Evolutionary conservation across 2,329 filamentous ascomycete species (phyloP).

Genomic region (Diplodia mutila): DNA sequence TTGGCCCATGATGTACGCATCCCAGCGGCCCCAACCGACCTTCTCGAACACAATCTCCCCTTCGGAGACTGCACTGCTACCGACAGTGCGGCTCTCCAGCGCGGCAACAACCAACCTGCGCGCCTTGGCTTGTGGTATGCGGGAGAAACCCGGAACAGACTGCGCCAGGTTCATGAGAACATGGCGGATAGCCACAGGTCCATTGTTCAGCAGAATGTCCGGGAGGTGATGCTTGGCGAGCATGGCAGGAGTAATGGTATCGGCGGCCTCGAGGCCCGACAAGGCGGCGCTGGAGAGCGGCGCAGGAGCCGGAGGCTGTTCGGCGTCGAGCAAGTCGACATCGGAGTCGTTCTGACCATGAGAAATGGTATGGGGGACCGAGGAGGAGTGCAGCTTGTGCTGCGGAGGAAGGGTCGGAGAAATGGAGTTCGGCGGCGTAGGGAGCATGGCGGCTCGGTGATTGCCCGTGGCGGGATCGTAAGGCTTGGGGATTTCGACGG

Average conservation of each 20-base stretch:
- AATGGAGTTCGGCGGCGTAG: slow-evolving; percentile 93
- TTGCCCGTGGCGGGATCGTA: slow-evolving; percentile 36
- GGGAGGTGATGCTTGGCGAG: slow-evolving; percentile 89
- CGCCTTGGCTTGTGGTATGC: slow-evolving; percentile 86
- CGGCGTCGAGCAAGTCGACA: slow-evolving; percentile 76
- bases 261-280: slow-evolving; percentile 68
- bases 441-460: slow-evolving; percentile 58
- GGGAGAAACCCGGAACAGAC: slow-evolving; percentile 88
- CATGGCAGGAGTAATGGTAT: slow-evolving; percentile 81
- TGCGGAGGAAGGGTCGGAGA: slow-evolving; percentile 79
- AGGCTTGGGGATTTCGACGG: slow-evolving; percentile 34
- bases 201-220: slow-evolving; percentile 85
- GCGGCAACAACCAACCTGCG: slow-evolving; percentile 90
- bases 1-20: slow-evolving; percentile 75
- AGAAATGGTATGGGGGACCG: slow-evolving; percentile 50
- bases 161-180: slow-evolving; percentile 94
- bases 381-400: slow-evolving; percentile 70
- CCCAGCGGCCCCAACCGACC: slow-evolving; percentile 96
- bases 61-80: slow-evolving; percentile 1
- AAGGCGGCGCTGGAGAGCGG: slow-evolving; percentile 55
- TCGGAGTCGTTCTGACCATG: slow-evolving; percentile 70
- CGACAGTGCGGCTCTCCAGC: slow-evolving; percentile 69
- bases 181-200: slow-evolving; percentile 90
- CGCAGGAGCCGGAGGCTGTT: slow-evolving; percentile 41
- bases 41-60: slow-evolving; percentile 65